Base-by-base conservation (phyloP, 177 flowering plant species). In the Telopea speciosissima region DNA sequence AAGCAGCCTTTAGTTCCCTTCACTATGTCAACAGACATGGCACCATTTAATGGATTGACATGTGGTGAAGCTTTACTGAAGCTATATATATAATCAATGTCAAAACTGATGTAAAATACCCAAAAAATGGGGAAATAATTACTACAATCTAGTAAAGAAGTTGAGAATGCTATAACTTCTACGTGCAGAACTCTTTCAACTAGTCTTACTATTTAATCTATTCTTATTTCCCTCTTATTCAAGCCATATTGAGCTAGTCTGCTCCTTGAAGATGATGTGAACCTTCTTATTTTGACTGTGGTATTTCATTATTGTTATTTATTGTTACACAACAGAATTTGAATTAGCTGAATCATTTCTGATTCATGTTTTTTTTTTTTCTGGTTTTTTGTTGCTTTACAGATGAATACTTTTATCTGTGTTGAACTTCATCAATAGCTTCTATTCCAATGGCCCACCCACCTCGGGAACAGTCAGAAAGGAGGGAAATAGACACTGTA, bases 401-500 rank as follows among this genome's bases (percentile, higher is more conserved):
- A 80, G 80, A 71, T 26, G 67, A 76, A 66, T 36, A 44, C 60
- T 45, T n/a, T 8, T 5, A n/a, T 52, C 31, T 23, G 21, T 65
- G 44, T 9, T 59, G 3, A 24, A 22, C 33, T 70, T 62, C 31
- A 3, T 24, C 24, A 4, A 49, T 62, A 61, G 45, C 33, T 24
- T 60, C 59, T 65, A 72, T 24, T 42, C 56, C 75, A 36, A 82
- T 81, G 85, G 85, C 62, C 61, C 84, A 68, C 72, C 68, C 82
- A 21, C 65, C 66, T 26, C 77, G 72, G 5, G 86, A 78, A 24
- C 81, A 77, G 49, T 76, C 16, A 42, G 83, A 80, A 44, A 44
- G 67, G 13, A 83, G 80, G 65, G 87, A 84, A 23, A 67, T 73
- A 63, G 86, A 85, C 49, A 78, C 68, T 22, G 70, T 65, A 67